Percentiles rank a stretch among this genome's conserved stretches.
phyloP scores from a whole-genome alignment of 495 filamentous ascomycete species.

The Parachaetomium inaequale region DNA sequence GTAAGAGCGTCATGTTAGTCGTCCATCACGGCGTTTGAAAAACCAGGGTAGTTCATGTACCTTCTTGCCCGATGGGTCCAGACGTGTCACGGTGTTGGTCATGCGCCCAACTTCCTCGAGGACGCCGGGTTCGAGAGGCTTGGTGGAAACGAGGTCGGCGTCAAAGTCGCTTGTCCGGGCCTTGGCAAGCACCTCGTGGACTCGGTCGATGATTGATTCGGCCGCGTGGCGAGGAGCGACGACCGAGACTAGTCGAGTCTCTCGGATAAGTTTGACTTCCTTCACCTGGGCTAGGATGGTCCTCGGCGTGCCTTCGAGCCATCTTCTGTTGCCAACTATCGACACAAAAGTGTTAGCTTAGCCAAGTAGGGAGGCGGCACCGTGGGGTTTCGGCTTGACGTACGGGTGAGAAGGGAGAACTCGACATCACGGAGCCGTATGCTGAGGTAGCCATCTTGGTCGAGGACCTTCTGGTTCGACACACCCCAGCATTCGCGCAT shows the following conservation, averaged over 20 bases:
- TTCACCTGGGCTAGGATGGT: conserved; percentile 31
- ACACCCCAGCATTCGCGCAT: conserved; percentile 45
- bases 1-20: neutral
- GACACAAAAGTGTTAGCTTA: neutral
- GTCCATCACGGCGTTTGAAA: neutral
- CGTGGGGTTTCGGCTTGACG: conserved; percentile 12
- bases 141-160: conserved; percentile 20
- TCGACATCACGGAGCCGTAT: conserved; percentile 32
- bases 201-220: conserved; percentile 38
- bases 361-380: neutral
- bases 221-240: conserved; percentile 34
- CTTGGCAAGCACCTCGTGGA: conserved; percentile 30
- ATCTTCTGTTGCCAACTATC: conserved; percentile 36
- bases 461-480: conserved; percentile 28
- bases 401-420: conserved; percentile 41
- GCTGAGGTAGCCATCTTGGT: conserved; percentile 32
- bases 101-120: conserved; percentile 42
- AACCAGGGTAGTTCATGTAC: conserved; percentile 24
- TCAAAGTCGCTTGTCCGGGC: conserved; percentile 22
- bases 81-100: conserved; percentile 41
- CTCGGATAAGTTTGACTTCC: conserved; percentile 33
- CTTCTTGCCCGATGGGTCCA: conserved; percentile 19
- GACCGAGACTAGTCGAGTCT: conserved; percentile 31
- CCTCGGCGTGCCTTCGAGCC: conserved; percentile 29
- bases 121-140: conserved; percentile 22